Percentiles rank a stretch among this genome's conserved stretches.
These are phyloP conservation scores for Rubroshorea leprosula DNA, from an alignment of 345 rosid species.

Conservation along the genomic window DNA sequence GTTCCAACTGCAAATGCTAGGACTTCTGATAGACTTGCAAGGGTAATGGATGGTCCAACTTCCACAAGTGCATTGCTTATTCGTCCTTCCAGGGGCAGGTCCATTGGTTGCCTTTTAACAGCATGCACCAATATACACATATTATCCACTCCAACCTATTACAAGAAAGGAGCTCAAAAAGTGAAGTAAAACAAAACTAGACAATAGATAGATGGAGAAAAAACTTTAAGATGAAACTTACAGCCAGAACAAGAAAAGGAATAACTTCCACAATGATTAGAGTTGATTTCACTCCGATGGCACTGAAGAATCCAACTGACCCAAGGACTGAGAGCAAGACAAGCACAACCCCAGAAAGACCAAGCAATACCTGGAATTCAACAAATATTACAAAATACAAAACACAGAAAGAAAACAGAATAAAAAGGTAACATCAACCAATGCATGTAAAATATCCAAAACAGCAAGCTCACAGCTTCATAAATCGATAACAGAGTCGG, in stretches of 20 bases:
- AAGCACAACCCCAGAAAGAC: constrained; percentile 91
- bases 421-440: too few species aligned
- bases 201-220: constrained; percentile 5
- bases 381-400: constrained; percentile 15
- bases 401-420: neutral
- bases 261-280: constrained; percentile 97
- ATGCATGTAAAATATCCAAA: neutral
- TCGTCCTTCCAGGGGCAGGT: constrained; percentile 69
- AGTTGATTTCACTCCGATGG: constrained; percentile 88
- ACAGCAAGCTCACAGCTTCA: too few species aligned
- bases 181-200: constrained; percentile 10
- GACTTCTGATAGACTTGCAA: constrained; percentile 92
- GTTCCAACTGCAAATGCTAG: constrained; percentile 96
- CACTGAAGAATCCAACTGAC: constrained; percentile 93
- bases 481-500: too few species aligned
- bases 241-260: constrained; percentile 96
- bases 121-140: constrained; percentile 97
- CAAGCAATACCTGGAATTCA: constrained; percentile 74
- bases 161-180: constrained; percentile 13
- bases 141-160: constrained; percentile 96
- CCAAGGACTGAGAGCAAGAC: constrained; percentile 96
- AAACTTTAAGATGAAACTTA: constrained; percentile 38
- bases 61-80: constrained; percentile 95
- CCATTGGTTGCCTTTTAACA: constrained; percentile 84
- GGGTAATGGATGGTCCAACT: constrained; percentile 98